Conservation (phyloP, 257 asterid species). For the Fraxinus excelsior region DNA sequence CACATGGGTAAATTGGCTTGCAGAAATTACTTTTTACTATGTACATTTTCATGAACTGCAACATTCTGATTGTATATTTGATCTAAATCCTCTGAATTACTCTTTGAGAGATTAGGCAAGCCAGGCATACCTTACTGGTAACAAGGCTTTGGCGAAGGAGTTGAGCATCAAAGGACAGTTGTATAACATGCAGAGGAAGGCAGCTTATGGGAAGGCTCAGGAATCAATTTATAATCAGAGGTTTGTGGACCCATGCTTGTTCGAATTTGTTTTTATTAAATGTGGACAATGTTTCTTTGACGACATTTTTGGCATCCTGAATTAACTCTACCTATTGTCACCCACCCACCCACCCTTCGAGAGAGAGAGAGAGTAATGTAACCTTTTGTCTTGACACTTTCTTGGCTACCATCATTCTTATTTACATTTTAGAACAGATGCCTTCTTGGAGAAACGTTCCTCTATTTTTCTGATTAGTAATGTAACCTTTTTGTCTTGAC, state of each 20-base stretch:
- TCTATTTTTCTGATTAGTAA: no score
- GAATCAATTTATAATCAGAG: slow-evolving; percentile 84
- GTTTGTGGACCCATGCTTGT: slow-evolving; percentile 39
- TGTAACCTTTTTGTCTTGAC: no score
- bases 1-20: background rate
- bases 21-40: background rate
- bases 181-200: slow-evolving; percentile 94
- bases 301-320: no score
- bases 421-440: no score
- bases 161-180: slow-evolving; percentile 87
- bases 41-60: background rate
- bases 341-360: no score
- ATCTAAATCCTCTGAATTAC: slow-evolving; percentile 21
- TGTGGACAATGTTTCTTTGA: slow-evolving; percentile 6
- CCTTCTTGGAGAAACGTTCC: no score
- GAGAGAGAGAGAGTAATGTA: no score
- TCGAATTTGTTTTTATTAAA: no score
- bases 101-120: slow-evolving; percentile 69
- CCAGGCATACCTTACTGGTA: slow-evolving; percentile 85
- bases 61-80: slow-evolving; percentile 21
- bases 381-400: no score
- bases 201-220: slow-evolving; percentile 92
- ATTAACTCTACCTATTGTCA: no score
- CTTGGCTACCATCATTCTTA: no score
- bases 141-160: slow-evolving; percentile 98